Base-by-base conservation (phyloP, 345 rosid genomes). In the Arabidopsis thaliana region DNA sequence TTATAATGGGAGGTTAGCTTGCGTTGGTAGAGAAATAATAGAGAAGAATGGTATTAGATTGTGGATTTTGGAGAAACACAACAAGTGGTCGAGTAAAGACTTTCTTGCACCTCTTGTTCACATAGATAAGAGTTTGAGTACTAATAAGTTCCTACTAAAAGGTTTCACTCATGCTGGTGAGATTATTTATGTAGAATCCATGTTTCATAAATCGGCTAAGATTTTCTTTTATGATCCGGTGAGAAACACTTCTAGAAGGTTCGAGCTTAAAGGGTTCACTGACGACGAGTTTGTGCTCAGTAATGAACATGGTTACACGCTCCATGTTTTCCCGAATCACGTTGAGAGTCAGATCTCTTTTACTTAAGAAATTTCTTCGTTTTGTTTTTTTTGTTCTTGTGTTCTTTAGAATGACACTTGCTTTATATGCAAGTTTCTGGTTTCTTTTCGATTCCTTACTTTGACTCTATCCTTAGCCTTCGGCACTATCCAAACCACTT, bases 251-350 rank as follows among this genome's bases (percentile, higher is more conserved):
- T 53, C 0, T 55, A 40, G 63, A 40, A 53, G 62, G 16, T 40
- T 68, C 37, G 20, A 40, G 6, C 16, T 68, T 0, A 8, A 68
- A 9, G 72, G 51, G n/a, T 7, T 57, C 6, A 0, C 24, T 38
- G 61, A 12, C 7, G 36, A 49, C 4, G 34, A 49, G 13, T 7
- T 1, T 50, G 0, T 3, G 6, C 9, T 16, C n/a, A 44, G 8
- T 45, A 45, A n/a, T 2, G 23, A 2, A 8, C 9, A 5, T 44
- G 16, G 48, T 0, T 44, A 13, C 14, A 44, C 48, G 48, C 48
- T 13, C 20, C 48, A 44, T 14, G 48, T 44, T 67, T 67, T 67
- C 16, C 50, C 50, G 8, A 67, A 67, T 40, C 72, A 67, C 25
- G 6, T 24, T 23, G 50, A 38, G 2, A 40, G 49, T 53, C 50